Percentiles rank a stretch among this genome's conserved stretches.
Evolutionary conservation across 495 filamentous ascomycete genomes (phyloP).

Genomic region (Penicillium ucsense): DNA sequence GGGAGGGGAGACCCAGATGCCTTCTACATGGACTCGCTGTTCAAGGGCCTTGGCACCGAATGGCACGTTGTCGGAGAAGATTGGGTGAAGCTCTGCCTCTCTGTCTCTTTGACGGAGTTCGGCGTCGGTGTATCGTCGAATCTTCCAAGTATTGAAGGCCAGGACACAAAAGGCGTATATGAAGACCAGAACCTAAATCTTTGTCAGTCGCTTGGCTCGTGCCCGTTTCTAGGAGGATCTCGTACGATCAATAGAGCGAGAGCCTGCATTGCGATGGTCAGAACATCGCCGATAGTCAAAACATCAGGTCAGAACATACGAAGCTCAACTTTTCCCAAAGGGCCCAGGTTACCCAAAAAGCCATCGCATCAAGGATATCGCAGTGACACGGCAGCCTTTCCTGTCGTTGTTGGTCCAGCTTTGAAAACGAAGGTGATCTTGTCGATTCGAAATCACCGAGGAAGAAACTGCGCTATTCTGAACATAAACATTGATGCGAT

Average conservation of each 20-base stretch:
- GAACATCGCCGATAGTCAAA: neutral
- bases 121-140: conserved; percentile 53
- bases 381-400: neutral
- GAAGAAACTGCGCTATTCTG: too few relatives aligned
- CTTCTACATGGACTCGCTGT: conserved; percentile 74
- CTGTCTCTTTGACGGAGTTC: conserved; percentile 54
- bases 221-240: neutral
- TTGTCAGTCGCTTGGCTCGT: conserved; percentile 20
- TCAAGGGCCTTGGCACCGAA: conserved; percentile 88
- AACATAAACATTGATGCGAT: too few relatives aligned
- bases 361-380: conserved; percentile 11
- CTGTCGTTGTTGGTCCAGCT: neutral
- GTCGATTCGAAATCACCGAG: neutral
- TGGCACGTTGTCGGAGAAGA: conserved; percentile 53
- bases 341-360: conserved; percentile 69
- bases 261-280: conserved; percentile 21
- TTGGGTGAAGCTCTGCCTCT: conserved; percentile 18
- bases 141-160: conserved; percentile 50
- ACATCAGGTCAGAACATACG: conserved; percentile 43
- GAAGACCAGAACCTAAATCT: conserved; percentile 35
- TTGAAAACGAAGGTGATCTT: neutral
- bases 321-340: conserved; percentile 90
- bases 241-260: conserved; percentile 37
- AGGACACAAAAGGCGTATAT: conserved; percentile 34
- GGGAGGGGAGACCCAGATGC: conserved; percentile 73